phyloP scores from a whole-genome alignment of 768 basidiomycete genomes.

The Amanita phalloides region DNA sequence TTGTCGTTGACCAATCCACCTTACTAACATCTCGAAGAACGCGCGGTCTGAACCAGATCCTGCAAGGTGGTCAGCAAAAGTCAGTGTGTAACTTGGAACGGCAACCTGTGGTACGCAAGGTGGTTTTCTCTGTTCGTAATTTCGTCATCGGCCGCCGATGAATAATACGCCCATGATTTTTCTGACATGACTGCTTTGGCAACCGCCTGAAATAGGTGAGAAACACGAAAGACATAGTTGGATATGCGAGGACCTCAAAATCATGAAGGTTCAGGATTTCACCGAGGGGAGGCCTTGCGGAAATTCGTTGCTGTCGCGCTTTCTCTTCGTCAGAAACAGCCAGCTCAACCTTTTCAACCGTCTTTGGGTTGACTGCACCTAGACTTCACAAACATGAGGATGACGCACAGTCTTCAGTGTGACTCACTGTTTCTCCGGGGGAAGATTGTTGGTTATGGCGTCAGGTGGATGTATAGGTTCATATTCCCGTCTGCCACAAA shows the following conservation, averaged over 20 bases:
- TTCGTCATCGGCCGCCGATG: slow-evolving; percentile 94
- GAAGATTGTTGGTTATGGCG: slow-evolving; percentile 66
- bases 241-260: slow-evolving; percentile 56
- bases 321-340: slow-evolving; percentile 63
- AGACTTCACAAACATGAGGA: slow-evolving; percentile 26
- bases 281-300: slow-evolving; percentile 57
- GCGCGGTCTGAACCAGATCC: slow-evolving; percentile 87
- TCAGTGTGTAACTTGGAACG: background rate
- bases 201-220: slow-evolving; percentile 43
- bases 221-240: background rate
- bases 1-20: slow-evolving; percentile 79
- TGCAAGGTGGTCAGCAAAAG: slow-evolving; percentile 11
- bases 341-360: slow-evolving; percentile 52
- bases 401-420: background rate
- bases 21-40: slow-evolving; percentile 74
- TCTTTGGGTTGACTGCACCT: slow-evolving; percentile 61
- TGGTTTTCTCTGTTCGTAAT: slow-evolving; percentile 87
- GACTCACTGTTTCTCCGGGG: slow-evolving; percentile 74
- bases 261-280: slow-evolving; percentile 89
- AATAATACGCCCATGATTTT: slow-evolving; percentile 95
- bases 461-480: slow-evolving; percentile 86
- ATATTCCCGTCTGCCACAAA: slow-evolving; percentile 52
- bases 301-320: slow-evolving; percentile 49
- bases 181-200: slow-evolving; percentile 73
- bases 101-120: slow-evolving; percentile 77